These are phyloP conservation scores for Neopestalotiopsis sp. DNA, from an alignment of 2,329 filamentous ascomycete species.

Conservation along the genomic window DNA sequence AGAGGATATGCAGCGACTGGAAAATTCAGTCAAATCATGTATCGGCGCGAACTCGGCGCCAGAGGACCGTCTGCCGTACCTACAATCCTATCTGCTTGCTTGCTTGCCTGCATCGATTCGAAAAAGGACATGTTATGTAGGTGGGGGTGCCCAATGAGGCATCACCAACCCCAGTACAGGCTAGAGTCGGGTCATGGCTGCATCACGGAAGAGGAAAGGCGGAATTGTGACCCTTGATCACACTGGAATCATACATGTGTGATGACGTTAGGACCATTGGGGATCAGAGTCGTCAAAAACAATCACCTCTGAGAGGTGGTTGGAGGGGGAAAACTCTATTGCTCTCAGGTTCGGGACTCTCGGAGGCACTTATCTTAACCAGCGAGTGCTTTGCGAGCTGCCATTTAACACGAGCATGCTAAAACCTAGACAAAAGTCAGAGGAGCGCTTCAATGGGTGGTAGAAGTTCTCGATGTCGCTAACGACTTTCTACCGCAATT, in stretches of 20 bases:
- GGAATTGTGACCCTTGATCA: neutral
- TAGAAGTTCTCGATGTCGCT: neutral
- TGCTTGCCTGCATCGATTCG: neutral
- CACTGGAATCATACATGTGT: neutral
- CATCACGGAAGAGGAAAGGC: constrained; percentile 12
- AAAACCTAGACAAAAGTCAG: neutral
- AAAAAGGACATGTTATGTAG: neutral
- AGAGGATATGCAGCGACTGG: neutral
- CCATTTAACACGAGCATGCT: neutral
- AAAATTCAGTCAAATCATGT: neutral
- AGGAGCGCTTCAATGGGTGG: neutral
- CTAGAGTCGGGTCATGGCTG: neutral
- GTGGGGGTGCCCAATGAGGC: neutral
- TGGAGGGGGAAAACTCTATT: neutral
- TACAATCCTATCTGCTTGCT: too few relatives aligned
- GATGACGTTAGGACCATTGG: constrained; percentile 5
- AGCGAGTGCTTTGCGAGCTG: neutral
- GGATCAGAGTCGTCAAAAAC: neutral
- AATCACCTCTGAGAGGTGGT: neutral
- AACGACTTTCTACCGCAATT: neutral
- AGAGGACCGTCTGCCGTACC: neutral
- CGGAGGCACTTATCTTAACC: neutral
- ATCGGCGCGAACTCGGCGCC: constrained; percentile 18
- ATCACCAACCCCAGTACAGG: neutral
- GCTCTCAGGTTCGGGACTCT: constrained; percentile 1